Evolutionary conservation across 306 rosid species (phyloP).

Genomic region (Trichosanthes truncata): DNA sequence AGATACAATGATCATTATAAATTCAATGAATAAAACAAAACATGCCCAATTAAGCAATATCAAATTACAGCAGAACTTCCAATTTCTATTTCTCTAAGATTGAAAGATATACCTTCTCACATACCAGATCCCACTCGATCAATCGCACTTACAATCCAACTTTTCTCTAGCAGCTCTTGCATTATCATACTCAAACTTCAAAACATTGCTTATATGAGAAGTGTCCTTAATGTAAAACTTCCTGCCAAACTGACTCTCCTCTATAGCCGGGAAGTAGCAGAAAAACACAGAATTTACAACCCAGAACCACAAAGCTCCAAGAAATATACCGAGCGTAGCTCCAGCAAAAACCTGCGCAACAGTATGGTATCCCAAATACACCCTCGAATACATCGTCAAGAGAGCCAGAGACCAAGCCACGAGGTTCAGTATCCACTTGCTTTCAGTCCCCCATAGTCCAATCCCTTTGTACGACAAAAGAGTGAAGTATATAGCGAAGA

Average conservation of each 20-base stretch:
- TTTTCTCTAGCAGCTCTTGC: slow-evolving; percentile 57
- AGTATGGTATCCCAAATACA: slow-evolving; percentile 80
- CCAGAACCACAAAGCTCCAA: slow-evolving; percentile 81
- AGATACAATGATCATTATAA: neutral
- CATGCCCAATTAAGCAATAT: neutral
- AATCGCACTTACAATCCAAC: slow-evolving; percentile 24
- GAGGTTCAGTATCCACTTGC: slow-evolving; percentile 19
- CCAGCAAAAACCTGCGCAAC: slow-evolving; percentile 86
- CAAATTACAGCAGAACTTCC: neutral
- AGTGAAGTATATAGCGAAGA: slow-evolving; percentile 58
- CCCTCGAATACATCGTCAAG: slow-evolving; percentile 63
- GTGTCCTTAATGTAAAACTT: slow-evolving; percentile 68
- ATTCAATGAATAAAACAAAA: neutral
- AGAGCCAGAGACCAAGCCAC: slow-evolving; percentile 52
- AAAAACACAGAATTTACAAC: slow-evolving; percentile 40
- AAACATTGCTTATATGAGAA: slow-evolving; percentile 65
- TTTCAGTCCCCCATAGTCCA: slow-evolving; percentile 26
- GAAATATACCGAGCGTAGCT: slow-evolving; percentile 45
- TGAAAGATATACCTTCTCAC: slow-evolving; percentile 11
- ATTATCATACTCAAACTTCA: slow-evolving; percentile 86
- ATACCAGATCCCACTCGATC: slow-evolving; percentile 1
- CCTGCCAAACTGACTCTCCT: slow-evolving; percentile 71
- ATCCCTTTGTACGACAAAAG: slow-evolving; percentile 31
- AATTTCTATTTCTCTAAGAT: neutral
- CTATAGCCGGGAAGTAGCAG: slow-evolving; percentile 47